Evolutionary conservation across 2,329 filamentous ascomycete genomes (phyloP).

Genomic region (Xylaria digitata): DNA sequence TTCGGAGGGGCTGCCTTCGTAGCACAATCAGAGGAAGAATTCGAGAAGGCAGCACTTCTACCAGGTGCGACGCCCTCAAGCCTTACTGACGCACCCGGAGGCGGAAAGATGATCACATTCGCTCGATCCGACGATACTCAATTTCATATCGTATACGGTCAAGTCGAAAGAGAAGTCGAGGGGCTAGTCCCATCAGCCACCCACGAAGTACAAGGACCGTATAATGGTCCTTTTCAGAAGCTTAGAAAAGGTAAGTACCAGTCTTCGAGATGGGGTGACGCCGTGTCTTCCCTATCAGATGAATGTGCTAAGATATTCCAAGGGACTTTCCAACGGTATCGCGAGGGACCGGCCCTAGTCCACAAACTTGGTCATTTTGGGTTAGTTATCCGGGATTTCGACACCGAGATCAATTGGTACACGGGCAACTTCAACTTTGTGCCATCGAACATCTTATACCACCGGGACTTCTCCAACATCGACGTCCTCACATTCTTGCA

Average conservation of each 20-base stretch:
- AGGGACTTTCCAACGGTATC: slow-evolving; percentile 47
- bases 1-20: slow-evolving; percentile 49
- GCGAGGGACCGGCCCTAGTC: slow-evolving; percentile 49
- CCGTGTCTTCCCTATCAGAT: neutral
- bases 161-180: slow-evolving; percentile 36
- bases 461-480: slow-evolving; percentile 39
- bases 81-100: slow-evolving; percentile 56
- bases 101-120: slow-evolving; percentile 55
- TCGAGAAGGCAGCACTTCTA: slow-evolving; percentile 54
- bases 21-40: slow-evolving; percentile 53
- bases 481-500: slow-evolving; percentile 57
- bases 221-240: slow-evolving; percentile 40
- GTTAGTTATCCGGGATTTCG: slow-evolving; percentile 49
- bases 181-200: slow-evolving; percentile 35
- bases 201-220: slow-evolving; percentile 36
- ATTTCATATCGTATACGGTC: slow-evolving; percentile 46
- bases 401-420: slow-evolving; percentile 49
- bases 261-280: no score
- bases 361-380: slow-evolving; percentile 51
- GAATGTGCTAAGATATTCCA: slow-evolving; percentile 10
- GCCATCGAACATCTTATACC: slow-evolving; percentile 44
- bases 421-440: slow-evolving; percentile 51
- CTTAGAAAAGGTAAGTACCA: slow-evolving; percentile 34
- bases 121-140: slow-evolving; percentile 50
- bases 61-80: slow-evolving; percentile 53